Base-by-base conservation (phyloP, 164 flowering plant species). In the Echeveria elegans region DNA sequence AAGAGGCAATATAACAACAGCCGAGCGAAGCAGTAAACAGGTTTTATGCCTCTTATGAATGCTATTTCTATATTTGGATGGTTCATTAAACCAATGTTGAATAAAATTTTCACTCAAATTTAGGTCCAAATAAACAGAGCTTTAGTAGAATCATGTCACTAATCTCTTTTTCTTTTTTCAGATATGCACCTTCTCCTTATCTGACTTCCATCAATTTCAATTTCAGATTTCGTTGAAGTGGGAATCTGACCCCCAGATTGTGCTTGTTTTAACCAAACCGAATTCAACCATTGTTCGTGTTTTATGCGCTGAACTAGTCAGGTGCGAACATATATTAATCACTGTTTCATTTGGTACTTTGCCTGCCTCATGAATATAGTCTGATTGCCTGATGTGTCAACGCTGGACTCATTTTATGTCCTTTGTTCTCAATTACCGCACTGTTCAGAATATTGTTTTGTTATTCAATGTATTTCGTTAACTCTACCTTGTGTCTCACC, bases 21-120 rank as follows among this genome's bases (percentile, higher is more conserved):
- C 96, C 65, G 89, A 77, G 69, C 90, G 97, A 68, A 95, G 94
- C 79, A 95, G 99, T 82, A 92, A 83, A 72, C 97, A 95, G 97
- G 99, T 91, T 82, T 63, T 56, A 26, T 26, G 43, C 40, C 19
- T 61, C 16, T 26, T 30, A 6, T 59, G 23, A 28, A 40, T 63
- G 31, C 16, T 61, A 31, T 14, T 11, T 29, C 6, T 28, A 41
- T 43, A 4, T n/a, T 43, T 40, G n/a, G 43, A 26, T 10, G 59
- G 15, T 53, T 53, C 31, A 53, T 53, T 53, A 6, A 7, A 26
- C 1, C 3, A 6, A 10, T 9, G 30, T 23, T 23, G 59, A 53
- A 53, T 23, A 6, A 53, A 50, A 6, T 6, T 24, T 53, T 24
- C 12, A 53, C 15, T 8, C 10, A n/a, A 23, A 53, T 50, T 50